Evolutionary conservation across 2,329 filamentous ascomycete genomes (phyloP), one percentile per base, ranked within the genome.

Genomic region (Aureobasidium lini): DNA sequence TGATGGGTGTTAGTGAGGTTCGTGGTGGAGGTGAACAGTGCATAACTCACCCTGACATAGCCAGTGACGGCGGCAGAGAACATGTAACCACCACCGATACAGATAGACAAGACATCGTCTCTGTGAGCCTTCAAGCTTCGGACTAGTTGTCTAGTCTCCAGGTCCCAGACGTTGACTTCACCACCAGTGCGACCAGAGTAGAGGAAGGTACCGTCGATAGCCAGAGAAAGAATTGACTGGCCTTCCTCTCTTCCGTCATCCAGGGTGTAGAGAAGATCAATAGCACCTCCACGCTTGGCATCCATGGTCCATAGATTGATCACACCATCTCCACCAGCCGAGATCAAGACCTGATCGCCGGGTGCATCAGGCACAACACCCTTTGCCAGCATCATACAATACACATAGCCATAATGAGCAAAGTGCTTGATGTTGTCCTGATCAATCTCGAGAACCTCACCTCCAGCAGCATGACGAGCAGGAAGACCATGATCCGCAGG

Each of bases 401-500:
- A 96, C 0, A 99, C 86, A 70, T 96, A 97, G 46, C 95, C 94
- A 72, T 87, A 93, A 72, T 99, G 94, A 1, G 94, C 91, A 74
- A 95, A 99, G 67, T 94, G 88, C 60, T 81, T 83, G 60, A 95
- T 89, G 59, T 92, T 87, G 23, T 88, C 83, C 52, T 85, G 84
- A 67, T 90, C 87, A 61, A 96, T 91, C 70, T 95, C 90, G 6
- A 97, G 76, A 1, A 88, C 81, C 36, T 85, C 81, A 1, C 85
- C 85, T 44, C 84, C 84, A 42, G 77, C 75, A 2, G 77, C 78
- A 63, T 81, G 74, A 23, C 72, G 71, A 32, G 75, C 77, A 31
- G 73, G 69, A 28, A 74, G 70, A 70, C 81, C 70, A 74, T 76
- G 71, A 44, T 84, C 82, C 62, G 82, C 84, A 34, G 88, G 84